phyloP scores from a whole-genome alignment of 2,329 filamentous ascomycete species.

The Fusarium chuoi region DNA sequence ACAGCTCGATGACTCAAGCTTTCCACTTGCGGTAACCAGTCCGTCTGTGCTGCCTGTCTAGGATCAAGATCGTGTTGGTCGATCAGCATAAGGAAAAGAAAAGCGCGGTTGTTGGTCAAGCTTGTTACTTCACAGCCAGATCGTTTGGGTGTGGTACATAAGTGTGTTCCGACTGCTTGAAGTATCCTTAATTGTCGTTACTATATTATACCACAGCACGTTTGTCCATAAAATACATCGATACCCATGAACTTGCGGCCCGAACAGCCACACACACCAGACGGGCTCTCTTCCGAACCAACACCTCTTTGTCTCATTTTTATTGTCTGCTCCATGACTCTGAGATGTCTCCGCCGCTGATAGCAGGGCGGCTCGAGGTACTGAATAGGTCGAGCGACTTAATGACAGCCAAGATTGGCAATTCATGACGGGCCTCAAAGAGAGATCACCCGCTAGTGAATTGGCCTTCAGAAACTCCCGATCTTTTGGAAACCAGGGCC shows the following conservation, averaged over 20 bases:
- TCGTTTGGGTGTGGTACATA: constrained; percentile 15
- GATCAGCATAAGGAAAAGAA: constrained; percentile 19
- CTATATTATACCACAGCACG: background rate
- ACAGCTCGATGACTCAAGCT: constrained; percentile 20
- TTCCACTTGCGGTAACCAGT: constrained; percentile 24
- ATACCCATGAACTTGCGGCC: background rate
- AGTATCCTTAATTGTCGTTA: background rate
- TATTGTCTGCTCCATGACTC: background rate
- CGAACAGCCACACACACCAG: background rate
- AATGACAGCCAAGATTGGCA: background rate
- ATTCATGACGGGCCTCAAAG: constrained; percentile 29
- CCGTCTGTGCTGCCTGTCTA: constrained; percentile 26
- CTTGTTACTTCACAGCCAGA: constrained; percentile 15
- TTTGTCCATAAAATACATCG: background rate
- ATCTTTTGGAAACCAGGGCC: background rate
- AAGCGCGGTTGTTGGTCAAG: constrained; percentile 30
- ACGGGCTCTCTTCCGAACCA: background rate
- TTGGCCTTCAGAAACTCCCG: constrained; percentile 4
- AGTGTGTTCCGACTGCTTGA: constrained; percentile 1
- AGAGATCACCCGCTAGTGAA: background rate
- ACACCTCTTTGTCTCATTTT: background rate
- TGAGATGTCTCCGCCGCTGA: background rate
- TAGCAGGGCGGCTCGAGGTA: constrained; percentile 1
- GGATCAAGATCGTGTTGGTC: constrained; percentile 23
- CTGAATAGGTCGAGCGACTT: constrained; percentile 7